Evolutionary conservation across 345 rosid genomes (phyloP).

Genomic region (Toxicodendron radicans): DNA sequence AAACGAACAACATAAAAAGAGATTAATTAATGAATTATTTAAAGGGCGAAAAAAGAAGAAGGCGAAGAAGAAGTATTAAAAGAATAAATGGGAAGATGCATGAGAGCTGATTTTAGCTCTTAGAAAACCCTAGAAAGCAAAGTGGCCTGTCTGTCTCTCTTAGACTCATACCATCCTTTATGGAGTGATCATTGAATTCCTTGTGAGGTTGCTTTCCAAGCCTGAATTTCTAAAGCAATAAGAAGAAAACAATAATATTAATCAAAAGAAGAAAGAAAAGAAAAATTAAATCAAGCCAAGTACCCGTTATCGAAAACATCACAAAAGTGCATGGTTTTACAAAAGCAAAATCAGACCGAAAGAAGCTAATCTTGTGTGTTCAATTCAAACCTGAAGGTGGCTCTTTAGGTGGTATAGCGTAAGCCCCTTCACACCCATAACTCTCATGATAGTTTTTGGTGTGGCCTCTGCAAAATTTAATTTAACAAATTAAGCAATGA

Average conservation of each 20-base stretch:
- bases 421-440: constrained; percentile 99
- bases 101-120: not conserved
- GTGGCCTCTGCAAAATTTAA: constrained; percentile 74
- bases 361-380: constrained; percentile 18
- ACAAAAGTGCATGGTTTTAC: constrained; percentile 16
- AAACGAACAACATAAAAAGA: not conserved
- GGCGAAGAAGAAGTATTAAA: not conserved
- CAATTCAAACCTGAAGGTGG: constrained; percentile 94
- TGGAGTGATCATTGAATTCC: constrained; percentile 92
- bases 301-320: constrained; percentile 24
- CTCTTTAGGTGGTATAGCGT: constrained; percentile 99
- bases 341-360: constrained; percentile 22
- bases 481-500: not conserved
- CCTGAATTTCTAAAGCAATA: constrained; percentile 68
- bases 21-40: not conserved
- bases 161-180: constrained; percentile 74
- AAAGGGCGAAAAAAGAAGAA: not conserved
- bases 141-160: constrained; percentile 22
- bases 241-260: constrained; percentile 16
- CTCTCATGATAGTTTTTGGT: constrained; percentile 99
- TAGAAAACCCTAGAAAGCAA: constrained; percentile 39
- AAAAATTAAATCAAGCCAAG: constrained; percentile 18
- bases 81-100: not conserved
- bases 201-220: constrained; percentile 99
- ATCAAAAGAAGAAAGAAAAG: constrained; percentile 21